Evolutionary conservation across 1,284 basidiomycete species (phyloP).

Genomic region (Cutaneotrichosporon cyanovorans): DNA sequence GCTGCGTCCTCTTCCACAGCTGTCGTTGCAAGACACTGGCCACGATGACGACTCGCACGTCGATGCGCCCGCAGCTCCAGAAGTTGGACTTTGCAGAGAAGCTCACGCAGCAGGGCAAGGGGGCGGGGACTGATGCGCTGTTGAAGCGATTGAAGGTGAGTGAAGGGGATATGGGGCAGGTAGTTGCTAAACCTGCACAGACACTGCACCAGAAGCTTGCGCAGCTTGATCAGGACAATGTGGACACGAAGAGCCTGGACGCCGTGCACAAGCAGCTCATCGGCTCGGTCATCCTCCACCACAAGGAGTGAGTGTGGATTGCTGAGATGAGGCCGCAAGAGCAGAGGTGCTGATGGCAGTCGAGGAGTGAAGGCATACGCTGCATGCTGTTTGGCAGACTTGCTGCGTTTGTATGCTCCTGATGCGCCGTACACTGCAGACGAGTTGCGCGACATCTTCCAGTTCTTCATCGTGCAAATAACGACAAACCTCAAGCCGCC

Average conservation of each 20-base stretch:
- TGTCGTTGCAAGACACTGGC: not conserved
- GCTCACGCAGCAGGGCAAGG: conserved; percentile 50
- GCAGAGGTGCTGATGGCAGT: conserved; percentile 18
- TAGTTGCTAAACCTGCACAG: conserved; percentile 26
- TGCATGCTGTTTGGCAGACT: conserved; percentile 89
- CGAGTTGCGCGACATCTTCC: conserved; percentile 83
- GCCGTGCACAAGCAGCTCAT: conserved; percentile 72
- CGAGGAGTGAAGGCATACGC: conserved; percentile 82
- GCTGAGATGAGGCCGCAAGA: not conserved
- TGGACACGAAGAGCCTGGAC: conserved; percentile 66
- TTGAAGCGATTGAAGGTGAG: conserved; percentile 69
- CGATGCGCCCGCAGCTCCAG: conserved; percentile 2
- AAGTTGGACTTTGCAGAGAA: conserved; percentile 68
- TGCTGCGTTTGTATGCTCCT: conserved; percentile 88
- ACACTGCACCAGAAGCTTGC: conserved; percentile 71
- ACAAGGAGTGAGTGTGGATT: conserved; percentile 67
- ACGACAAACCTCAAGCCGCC: conserved; percentile 59
- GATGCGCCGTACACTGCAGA: conserved; percentile 87
- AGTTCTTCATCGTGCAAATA: conserved; percentile 86
- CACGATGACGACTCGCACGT: conserved; percentile 15
- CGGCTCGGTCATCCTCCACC: conserved; percentile 68
- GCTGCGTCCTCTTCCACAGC: not conserved
- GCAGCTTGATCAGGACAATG: conserved; percentile 75
- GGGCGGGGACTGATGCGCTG: conserved; percentile 53
- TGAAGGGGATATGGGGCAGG: not conserved